A percentile compares a stretch with the other conserved stretches of the same genome.
These are phyloP conservation scores for Aspergillus saccharolyticus DNA, from an alignment of 495 filamentous ascomycete genomes.

Conservation along the genomic window DNA sequence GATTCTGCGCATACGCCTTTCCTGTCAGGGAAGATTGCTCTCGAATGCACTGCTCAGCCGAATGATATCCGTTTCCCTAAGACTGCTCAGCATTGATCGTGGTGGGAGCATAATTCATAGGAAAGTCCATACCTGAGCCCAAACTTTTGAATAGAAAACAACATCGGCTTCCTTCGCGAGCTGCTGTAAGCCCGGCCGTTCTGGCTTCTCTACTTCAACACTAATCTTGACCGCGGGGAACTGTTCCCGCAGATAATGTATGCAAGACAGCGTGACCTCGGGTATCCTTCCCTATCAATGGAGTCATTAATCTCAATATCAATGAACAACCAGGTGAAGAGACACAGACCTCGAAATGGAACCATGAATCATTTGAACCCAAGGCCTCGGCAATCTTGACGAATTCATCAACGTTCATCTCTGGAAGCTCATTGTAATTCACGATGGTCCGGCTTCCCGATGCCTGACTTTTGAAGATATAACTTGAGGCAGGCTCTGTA, in stretches of 20 bases:
- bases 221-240: slow-evolving; percentile 51
- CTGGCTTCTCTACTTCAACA: slow-evolving; percentile 67
- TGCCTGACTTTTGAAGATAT: slow-evolving; percentile 58
- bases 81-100: neutral
- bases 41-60: slow-evolving; percentile 45
- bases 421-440: slow-evolving; percentile 61
- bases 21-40: slow-evolving; percentile 37
- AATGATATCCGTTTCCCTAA: slow-evolving; percentile 46
- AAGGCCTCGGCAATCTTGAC: slow-evolving; percentile 25
- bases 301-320: slow-evolving; percentile 8
- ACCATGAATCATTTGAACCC: slow-evolving; percentile 45
- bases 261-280: slow-evolving; percentile 56
- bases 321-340: neutral
- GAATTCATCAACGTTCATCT: slow-evolving; percentile 61
- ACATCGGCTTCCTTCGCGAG: slow-evolving; percentile 60
- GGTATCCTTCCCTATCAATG: slow-evolving; percentile 57
- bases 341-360: slow-evolving; percentile 65
- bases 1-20: slow-evolving; percentile 37
- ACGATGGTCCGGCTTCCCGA: slow-evolving; percentile 64
- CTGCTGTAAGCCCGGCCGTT: slow-evolving; percentile 52
- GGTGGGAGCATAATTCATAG: neutral
- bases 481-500: slow-evolving; percentile 60
- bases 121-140: slow-evolving; percentile 55
- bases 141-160: slow-evolving; percentile 65
- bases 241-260: slow-evolving; percentile 48